Conservation (phyloP, 2,329 filamentous ascomycete genomes). For the Rutstroemia sydowiana region DNA sequence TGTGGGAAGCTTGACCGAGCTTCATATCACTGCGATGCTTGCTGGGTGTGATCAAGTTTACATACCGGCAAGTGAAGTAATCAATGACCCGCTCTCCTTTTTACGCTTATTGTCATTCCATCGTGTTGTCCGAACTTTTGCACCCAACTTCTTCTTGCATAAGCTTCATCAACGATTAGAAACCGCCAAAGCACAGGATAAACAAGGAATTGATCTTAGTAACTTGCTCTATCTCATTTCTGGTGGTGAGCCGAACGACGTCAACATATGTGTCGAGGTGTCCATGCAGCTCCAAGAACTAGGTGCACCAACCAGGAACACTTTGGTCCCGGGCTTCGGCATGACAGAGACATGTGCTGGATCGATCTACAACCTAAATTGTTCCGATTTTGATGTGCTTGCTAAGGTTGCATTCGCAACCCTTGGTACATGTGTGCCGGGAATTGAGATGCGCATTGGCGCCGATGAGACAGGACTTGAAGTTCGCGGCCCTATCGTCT, state of each 20-base stretch:
- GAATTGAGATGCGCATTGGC: slow-evolving; percentile 34
- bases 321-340: slow-evolving; percentile 38
- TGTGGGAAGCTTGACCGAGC: slow-evolving; percentile 43
- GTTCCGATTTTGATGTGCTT: slow-evolving; percentile 34
- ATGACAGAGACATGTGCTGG: slow-evolving; percentile 49
- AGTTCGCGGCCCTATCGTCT: slow-evolving; percentile 46
- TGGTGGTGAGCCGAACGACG: slow-evolving; percentile 40
- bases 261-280: slow-evolving; percentile 28
- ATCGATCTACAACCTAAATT: slow-evolving; percentile 34
- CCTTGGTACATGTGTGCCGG: slow-evolving; percentile 34
- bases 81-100: slow-evolving; percentile 34
- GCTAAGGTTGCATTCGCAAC: slow-evolving; percentile 29
- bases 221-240: slow-evolving; percentile 31
- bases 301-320: slow-evolving; percentile 29
- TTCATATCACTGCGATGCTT: slow-evolving; percentile 42
- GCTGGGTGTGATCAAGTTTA: slow-evolving; percentile 39
- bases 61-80: slow-evolving; percentile 35
- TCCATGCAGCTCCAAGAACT: slow-evolving; percentile 27
- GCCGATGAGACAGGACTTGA: slow-evolving; percentile 9
- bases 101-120: slow-evolving; percentile 35
- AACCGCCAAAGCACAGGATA: not conserved
- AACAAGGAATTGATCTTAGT: slow-evolving; percentile 25
- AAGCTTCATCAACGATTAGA: slow-evolving; percentile 7
- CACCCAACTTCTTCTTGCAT: slow-evolving; percentile 36
- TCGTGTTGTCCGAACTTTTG: slow-evolving; percentile 38